Evolutionary conservation across 306 rosid genomes (phyloP).

Genomic region (Ceratonia siliqua): DNA sequence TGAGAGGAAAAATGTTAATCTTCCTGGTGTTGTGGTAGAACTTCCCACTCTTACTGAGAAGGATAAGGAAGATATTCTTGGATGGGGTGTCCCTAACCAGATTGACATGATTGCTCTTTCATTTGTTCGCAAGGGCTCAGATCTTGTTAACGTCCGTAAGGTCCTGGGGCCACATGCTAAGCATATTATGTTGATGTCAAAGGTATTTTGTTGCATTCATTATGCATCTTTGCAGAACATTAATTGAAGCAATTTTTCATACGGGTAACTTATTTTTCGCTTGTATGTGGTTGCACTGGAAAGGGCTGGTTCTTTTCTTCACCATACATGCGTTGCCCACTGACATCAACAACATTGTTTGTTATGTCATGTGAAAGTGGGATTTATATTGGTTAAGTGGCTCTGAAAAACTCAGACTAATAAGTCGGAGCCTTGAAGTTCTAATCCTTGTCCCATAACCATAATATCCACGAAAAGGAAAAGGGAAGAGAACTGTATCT

Average conservation of each 20-base stretch:
- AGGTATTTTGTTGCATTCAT: conserved; percentile 51
- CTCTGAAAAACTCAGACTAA: background rate
- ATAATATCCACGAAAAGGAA: background rate
- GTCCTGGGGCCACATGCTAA: conserved; percentile 86
- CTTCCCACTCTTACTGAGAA: conserved; percentile 94
- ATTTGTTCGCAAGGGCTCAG: conserved; percentile 95
- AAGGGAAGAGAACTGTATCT: background rate
- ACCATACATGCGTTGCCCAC: background rate
- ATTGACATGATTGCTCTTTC: conserved; percentile 99
- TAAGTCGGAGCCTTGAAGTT: background rate
- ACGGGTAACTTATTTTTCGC: conserved; percentile 2
- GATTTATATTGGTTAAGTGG: background rate
- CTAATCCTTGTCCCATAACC: background rate
- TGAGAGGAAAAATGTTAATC: conserved; percentile 95
- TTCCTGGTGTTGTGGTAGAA: conserved; percentile 95
- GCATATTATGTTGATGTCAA: conserved; percentile 80
- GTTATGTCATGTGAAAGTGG: background rate
- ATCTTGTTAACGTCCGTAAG: conserved; percentile 88
- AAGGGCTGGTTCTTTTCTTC: conserved; percentile 3
- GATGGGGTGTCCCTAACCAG: conserved; percentile 92
- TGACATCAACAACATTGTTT: background rate
- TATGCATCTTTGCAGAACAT: conserved; percentile 7
- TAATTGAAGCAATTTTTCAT: background rate
- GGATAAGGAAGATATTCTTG: conserved; percentile 90
- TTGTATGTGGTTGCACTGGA: conserved; percentile 10